phyloP scores from a whole-genome alignment of 108 stramenopile species.

The Stephanodiscus triporus region DNA sequence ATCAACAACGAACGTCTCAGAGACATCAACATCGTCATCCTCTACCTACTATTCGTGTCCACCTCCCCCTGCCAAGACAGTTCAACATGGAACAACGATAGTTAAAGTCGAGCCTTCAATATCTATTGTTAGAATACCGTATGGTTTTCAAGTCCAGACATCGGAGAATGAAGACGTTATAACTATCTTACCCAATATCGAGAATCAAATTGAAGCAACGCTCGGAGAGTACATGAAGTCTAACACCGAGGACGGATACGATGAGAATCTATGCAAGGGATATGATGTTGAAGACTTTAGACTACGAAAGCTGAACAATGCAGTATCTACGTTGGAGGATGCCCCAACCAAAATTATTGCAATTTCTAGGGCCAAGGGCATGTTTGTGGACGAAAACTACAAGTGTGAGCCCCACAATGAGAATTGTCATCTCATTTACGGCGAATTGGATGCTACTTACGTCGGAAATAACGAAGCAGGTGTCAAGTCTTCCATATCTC shows the following conservation, averaged over 20 bases:
- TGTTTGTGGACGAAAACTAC: constrained; percentile 12
- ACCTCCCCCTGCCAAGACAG: constrained; percentile 9
- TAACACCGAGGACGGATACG: constrained; percentile 17
- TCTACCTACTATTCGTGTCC: constrained; percentile 34
- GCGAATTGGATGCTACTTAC: constrained; percentile 27
- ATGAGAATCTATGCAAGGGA: constrained; percentile 16
- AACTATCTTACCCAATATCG: constrained; percentile 19
- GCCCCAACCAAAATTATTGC: constrained; percentile 27
- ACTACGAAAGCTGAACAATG: constrained; percentile 2
- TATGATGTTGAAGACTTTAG: constrained; percentile 25
- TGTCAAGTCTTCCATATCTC: constrained; percentile 28
- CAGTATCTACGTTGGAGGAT: background rate
- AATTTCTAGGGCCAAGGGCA: background rate
- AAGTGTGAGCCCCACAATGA: constrained; percentile 12
- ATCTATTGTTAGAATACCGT: constrained; percentile 9
- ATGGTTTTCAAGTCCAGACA: constrained; percentile 28
- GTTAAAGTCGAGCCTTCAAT: constrained; percentile 13
- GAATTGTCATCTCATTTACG: constrained; percentile 19
- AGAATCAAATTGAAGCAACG: constrained; percentile 6
- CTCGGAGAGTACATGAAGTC: constrained; percentile 12
- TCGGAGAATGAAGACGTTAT: constrained; percentile 1
- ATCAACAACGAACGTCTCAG: background rate
- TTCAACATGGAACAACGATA: constrained; percentile 8
- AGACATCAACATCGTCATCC: background rate
- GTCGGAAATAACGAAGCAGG: constrained; percentile 32